A percentile compares a stretch with the other conserved stretches of the same genome.
These are phyloP conservation scores for sunflower (Helianthus annuus) DNA, from an alignment of 129 eudicot genomes.

Conservation along the genomic window HanXRQr2.0-SUNRISE NC_035447.2:115802929-115803428, in stretches of 20 bases:
- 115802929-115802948: neutral
- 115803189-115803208: neutral
- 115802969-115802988: neutral
- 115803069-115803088: constrained; percentile 17
- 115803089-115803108: constrained; percentile 38
- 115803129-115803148: constrained; percentile 14
- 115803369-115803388: constrained; percentile 17
- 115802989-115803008: neutral
- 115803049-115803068: constrained; percentile 24
- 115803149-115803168: constrained; percentile 36
- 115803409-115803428: constrained; percentile 38
- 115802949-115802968: neutral
- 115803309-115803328: constrained; percentile 62
- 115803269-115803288: constrained; percentile 92
- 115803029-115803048: neutral
- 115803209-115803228: neutral
- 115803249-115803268: constrained; percentile 86
- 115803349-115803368: constrained; percentile 22
- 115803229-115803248: constrained; percentile 89
- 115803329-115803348: constrained; percentile 28
- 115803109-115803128: constrained; percentile 34
- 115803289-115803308: constrained; percentile 88
- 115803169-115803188: constrained; percentile 4
- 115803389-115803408: constrained; percentile 27
- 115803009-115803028: too few relatives aligned